Conservation (phyloP, 1,284 basidiomycete species). For the Inonotus hispidus region DNA sequence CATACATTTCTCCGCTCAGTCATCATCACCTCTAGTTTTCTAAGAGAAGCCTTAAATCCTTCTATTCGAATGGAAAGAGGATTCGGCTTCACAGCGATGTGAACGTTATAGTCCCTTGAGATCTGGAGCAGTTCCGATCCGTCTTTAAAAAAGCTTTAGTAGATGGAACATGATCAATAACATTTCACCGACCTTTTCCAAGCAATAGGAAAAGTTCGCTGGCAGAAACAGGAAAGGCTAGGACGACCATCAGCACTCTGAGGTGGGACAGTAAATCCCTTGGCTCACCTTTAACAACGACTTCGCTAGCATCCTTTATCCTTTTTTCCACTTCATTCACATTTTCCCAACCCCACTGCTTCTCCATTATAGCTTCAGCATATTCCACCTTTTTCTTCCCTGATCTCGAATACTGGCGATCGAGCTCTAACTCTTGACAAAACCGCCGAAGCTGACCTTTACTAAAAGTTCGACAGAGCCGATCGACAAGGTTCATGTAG, state of each 20-base stretch:
- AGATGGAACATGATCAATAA: not conserved
- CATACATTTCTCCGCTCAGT: conserved; percentile 43
- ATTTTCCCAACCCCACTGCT: conserved; percentile 63
- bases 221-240: conserved; percentile 53
- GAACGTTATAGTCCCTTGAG: conserved; percentile 54
- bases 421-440: conserved; percentile 40
- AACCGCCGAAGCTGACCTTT: conserved; percentile 54
- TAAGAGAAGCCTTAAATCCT: conserved; percentile 46
- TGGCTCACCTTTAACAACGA: conserved; percentile 42
- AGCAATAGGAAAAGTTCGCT: conserved; percentile 64
- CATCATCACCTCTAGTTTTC: conserved; percentile 40
- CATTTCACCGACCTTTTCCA: conserved; percentile 50
- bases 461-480: conserved; percentile 58
- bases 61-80: conserved; percentile 56
- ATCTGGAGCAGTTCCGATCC: conserved; percentile 55
- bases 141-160: conserved; percentile 36
- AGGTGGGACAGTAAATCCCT: not conserved
- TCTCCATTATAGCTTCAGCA: conserved; percentile 55
- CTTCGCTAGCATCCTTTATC: conserved; percentile 47
- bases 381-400: conserved; percentile 40
- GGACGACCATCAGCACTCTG: conserved; percentile 8
- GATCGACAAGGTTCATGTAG: conserved; percentile 46
- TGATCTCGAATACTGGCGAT: conserved; percentile 27
- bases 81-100: conserved; percentile 48
- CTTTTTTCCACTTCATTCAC: conserved; percentile 45